These are phyloP conservation scores for Thoreauomyces humboldtii DNA, from an alignment of 192 early-diverging fungal genomes.

Conservation along the genomic window DNA sequence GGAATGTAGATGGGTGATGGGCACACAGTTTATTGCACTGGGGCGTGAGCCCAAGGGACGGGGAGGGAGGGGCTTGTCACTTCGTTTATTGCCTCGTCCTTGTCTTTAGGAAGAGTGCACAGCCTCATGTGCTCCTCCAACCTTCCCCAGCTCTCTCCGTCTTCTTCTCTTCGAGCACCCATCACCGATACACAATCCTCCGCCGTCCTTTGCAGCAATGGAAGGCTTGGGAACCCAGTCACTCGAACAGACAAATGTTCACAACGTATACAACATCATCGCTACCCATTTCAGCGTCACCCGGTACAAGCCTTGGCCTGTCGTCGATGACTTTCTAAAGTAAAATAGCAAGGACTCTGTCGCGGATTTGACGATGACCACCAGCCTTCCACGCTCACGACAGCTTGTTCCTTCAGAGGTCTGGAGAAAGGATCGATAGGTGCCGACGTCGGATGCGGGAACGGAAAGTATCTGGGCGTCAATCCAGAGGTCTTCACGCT, in stretches of 20 bases:
- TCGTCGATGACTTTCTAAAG: constrained; percentile 81
- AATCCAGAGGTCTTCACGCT: constrained; percentile 76
- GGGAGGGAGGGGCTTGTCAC: too few relatives aligned
- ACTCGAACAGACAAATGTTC: constrained; percentile 78
- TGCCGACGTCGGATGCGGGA: constrained; percentile 94
- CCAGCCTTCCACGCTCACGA: too few relatives aligned
- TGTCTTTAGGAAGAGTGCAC: too few relatives aligned
- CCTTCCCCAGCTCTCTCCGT: too few relatives aligned
- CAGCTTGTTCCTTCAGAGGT: constrained; percentile 6
- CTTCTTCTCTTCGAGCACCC: too few relatives aligned
- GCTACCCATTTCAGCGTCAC: constrained; percentile 92
- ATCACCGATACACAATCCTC: too few relatives aligned
- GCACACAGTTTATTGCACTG: too few relatives aligned
- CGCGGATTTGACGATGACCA: neutral
- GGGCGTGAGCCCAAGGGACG: too few relatives aligned
- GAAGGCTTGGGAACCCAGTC: neutral
- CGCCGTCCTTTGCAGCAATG: too few relatives aligned
- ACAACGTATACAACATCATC: constrained; percentile 88
- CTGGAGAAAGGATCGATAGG: constrained; percentile 73
- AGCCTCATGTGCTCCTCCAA: too few relatives aligned
- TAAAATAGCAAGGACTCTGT: neutral
- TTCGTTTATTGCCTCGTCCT: too few relatives aligned
- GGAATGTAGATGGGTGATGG: too few relatives aligned
- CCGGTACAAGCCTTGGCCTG: constrained; percentile 98
- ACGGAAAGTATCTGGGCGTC: constrained; percentile 95